Evolutionary conservation across 176 grass and related monocot species (phyloP).

Genomic region (Hyparrhenia diplandra): DNA sequence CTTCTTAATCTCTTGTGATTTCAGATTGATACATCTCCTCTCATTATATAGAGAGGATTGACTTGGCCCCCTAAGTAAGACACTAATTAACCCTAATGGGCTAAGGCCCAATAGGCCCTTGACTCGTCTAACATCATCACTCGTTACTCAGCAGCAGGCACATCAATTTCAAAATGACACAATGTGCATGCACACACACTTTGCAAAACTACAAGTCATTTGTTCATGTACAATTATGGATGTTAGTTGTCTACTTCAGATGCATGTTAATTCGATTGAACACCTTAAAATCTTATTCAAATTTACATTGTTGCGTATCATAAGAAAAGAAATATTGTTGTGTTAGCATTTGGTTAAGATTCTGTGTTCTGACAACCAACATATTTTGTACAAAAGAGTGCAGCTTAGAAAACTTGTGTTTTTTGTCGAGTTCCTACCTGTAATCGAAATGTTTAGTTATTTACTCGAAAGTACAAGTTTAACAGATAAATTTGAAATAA

Average conservation of each 20-base stretch:
- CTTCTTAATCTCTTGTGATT: no score
- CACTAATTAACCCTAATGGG: no score
- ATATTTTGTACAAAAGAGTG: background rate
- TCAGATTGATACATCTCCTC: no score
- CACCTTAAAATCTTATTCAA: background rate
- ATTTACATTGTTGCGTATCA: background rate
- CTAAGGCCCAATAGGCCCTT: no score
- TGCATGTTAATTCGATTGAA: conserved; percentile 3
- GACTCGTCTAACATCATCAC: no score
- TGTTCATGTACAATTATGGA: background rate
- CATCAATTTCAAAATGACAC: no score
- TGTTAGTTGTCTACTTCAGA: background rate
- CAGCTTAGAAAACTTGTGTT: background rate
- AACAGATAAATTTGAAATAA: background rate
- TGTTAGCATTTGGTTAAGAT: conserved; percentile 7
- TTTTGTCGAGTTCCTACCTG: background rate
- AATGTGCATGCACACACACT: background rate
- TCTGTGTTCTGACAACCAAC: background rate
- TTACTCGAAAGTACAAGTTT: background rate
- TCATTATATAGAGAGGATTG: no score
- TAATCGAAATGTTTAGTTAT: background rate
- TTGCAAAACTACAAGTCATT: background rate
- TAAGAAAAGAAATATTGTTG: background rate
- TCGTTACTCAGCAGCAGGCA: no score
- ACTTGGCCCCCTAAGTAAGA: no score